Base-by-base conservation (phyloP, 352 stramenopile genomes). In the Globisporangium yorkense region DNA sequence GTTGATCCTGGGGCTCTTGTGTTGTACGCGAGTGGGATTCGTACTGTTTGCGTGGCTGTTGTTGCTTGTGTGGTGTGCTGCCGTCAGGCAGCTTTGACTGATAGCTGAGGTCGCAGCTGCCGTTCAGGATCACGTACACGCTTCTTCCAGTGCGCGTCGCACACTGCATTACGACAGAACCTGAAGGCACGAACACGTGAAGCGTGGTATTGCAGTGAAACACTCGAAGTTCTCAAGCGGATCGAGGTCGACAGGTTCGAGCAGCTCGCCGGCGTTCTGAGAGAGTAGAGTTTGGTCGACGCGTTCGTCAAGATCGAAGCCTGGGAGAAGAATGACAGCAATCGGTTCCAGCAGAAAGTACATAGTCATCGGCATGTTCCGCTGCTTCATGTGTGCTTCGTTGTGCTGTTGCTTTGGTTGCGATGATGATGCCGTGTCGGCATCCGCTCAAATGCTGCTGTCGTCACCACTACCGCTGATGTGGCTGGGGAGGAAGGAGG, bases 111-210 rank as follows among this genome's bases (percentile, higher is more conserved):
- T 77, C 62, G 46, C 69, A 77, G 21, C 47, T 49, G 13, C 69
- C 69, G 16, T 56, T 68, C 20, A 75, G 39, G 31, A 77, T 59
- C 8, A 80, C 66, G 51, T 67, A 75, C 1, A 80, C 51, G 9
- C 24, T 27, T 27, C 59, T 54, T 5, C 63, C 63, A 0, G 66
- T 51, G 0, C 56, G 61, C 1, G 68, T 77, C n/a, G 21, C 45
- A 31, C 71, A 63, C 54, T 77, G 68, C 1, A 47, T 53, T 31
- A 77, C 67, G 40, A 80, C 47, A 0, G 51, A 37, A 12, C 71
- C 61, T 0, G 53, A 53, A 0, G 66, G 61, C 0, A 57, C 44
- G 9, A 69, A 49, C 12, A 66, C 56, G 0, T 68, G 21, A 2
- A 80, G 37, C 12, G 59, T 58, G 0, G 59, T 57, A 8, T 71